Percentiles rank a stretch among this genome's conserved stretches.
Conservation (phyloP, 2,329 filamentous ascomycete genomes). For the Bipolaris bicolor region DNA sequence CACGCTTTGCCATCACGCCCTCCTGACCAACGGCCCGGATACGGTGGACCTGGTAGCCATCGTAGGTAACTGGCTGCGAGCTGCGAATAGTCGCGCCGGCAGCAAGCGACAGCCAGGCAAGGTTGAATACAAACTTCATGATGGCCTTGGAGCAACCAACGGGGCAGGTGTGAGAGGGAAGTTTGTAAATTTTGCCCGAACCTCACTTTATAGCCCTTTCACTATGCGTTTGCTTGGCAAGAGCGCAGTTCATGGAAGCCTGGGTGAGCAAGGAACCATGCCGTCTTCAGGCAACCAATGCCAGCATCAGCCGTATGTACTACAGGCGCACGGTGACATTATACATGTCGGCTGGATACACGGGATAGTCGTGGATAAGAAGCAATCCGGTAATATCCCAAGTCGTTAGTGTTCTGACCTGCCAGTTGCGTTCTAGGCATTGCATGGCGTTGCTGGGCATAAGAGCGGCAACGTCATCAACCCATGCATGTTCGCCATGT, state of each 20-base stretch:
- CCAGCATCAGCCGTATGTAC: slow-evolving; percentile 7
- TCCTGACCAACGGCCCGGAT: slow-evolving; percentile 43
- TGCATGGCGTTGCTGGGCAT: slow-evolving; percentile 31
- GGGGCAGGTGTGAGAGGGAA: not conserved
- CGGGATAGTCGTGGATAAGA: slow-evolving; percentile 16
- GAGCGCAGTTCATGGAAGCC: not conserved
- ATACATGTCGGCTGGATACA: slow-evolving; percentile 4
- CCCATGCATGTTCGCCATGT: not conserved
- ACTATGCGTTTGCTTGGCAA: not conserved
- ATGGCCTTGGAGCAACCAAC: slow-evolving; percentile 1
- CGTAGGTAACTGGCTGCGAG: slow-evolving; percentile 40
- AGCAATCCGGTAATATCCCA: slow-evolving; percentile 13
- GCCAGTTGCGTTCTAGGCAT: slow-evolving; percentile 25
- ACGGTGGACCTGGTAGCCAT: slow-evolving; percentile 52
- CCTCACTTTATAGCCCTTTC: slow-evolving; percentile 10
- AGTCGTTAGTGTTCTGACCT: slow-evolving; percentile 26
- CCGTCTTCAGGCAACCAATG: slow-evolving; percentile 5
- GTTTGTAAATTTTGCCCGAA: not conserved
- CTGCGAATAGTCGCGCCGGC: slow-evolving; percentile 30
- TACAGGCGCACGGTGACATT: slow-evolving; percentile 13
- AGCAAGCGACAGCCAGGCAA: slow-evolving; percentile 25
- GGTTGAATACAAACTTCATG: slow-evolving; percentile 25
- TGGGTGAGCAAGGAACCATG: slow-evolving; percentile 2
- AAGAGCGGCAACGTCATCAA: slow-evolving; percentile 23
- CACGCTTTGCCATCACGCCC: slow-evolving; percentile 40